Evolutionary conservation across 768 basidiomycete species (phyloP).

Genomic region (Scleroderma citrinum): DNA sequence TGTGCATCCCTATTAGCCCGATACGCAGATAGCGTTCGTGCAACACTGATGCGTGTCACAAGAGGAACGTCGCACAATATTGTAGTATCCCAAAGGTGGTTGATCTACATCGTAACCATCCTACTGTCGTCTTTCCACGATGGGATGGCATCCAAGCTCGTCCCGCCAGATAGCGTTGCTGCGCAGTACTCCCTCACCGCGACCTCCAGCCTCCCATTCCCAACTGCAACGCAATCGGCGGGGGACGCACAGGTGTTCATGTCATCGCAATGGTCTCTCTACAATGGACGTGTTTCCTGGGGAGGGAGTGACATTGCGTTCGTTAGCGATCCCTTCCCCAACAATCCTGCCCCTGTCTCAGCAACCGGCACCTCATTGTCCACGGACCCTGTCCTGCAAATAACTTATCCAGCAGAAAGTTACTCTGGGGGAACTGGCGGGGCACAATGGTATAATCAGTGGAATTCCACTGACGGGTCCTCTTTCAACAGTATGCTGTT

Average conservation of each 20-base stretch:
- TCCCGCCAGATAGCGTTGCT: conserved; percentile 32
- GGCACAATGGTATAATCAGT: conserved; percentile 60
- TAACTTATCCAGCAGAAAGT: conserved; percentile 58
- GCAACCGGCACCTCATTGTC: conserved; percentile 7
- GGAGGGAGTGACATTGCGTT: conserved; percentile 52
- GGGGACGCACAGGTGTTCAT: conserved; percentile 46
- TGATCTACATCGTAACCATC: neutral
- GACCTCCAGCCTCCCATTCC: conserved; percentile 60
- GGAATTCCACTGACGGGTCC: conserved; percentile 55
- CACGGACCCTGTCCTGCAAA: conserved; percentile 40
- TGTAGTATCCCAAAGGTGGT: neutral
- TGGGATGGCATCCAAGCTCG: conserved; percentile 1
- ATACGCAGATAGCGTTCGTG: too few relatives aligned
- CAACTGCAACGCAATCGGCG: conserved; percentile 50
- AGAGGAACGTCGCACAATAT: neutral
- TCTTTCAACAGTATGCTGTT: conserved; percentile 63
- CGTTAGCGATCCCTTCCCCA: conserved; percentile 63
- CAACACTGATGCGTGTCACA: neutral
- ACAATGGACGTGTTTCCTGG: conserved; percentile 56
- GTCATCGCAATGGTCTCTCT: conserved; percentile 53
- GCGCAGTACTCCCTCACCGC: conserved; percentile 49
- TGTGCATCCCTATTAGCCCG: too few relatives aligned
- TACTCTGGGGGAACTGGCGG: conserved; percentile 60
- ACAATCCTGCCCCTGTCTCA: conserved; percentile 33
- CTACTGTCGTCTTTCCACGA: neutral